A percentile compares a stretch with the other conserved stretches of the same genome.
Conservation (phyloP, 2,329 filamentous ascomycete species). For the Mollisia scopiformis region DNA sequence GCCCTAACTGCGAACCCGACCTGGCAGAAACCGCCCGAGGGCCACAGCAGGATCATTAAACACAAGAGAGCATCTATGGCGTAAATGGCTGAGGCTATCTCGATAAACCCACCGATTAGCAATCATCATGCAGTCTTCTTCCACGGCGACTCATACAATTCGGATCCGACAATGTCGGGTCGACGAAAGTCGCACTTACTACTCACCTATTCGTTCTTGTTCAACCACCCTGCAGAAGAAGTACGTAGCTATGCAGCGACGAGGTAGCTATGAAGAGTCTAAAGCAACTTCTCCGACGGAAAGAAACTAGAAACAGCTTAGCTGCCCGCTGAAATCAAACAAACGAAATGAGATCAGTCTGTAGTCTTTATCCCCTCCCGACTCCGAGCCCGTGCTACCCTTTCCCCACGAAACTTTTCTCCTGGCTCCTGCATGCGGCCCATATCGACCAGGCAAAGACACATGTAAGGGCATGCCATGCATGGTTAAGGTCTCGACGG, state of each 20-base stretch:
- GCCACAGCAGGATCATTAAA: background rate
- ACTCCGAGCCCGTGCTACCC: background rate
- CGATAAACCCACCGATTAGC: conserved; percentile 1
- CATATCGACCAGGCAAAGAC: background rate
- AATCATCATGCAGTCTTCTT: too few species aligned
- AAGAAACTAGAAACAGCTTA: background rate
- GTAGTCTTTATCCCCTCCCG: background rate
- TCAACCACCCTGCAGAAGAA: background rate
- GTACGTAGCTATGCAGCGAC: background rate
- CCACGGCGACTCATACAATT: background rate
- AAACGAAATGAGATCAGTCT: background rate
- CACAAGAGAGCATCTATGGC: background rate
- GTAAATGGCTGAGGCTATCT: background rate
- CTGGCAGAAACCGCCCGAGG: background rate
- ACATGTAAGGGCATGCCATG: too few species aligned
- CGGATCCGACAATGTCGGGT: background rate
- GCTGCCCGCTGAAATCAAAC: background rate
- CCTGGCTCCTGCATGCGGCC: conserved; percentile 1
- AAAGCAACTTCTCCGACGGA: background rate
- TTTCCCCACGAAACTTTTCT: conserved; percentile 6
- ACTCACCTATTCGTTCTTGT: background rate
- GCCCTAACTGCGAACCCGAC: background rate
- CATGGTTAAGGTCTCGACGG: background rate
- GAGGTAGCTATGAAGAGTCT: background rate
- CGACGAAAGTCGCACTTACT: too few species aligned